phyloP scores from a whole-genome alignment of 768 basidiomycete species.

The Rhodotorula babjevae region DNA sequence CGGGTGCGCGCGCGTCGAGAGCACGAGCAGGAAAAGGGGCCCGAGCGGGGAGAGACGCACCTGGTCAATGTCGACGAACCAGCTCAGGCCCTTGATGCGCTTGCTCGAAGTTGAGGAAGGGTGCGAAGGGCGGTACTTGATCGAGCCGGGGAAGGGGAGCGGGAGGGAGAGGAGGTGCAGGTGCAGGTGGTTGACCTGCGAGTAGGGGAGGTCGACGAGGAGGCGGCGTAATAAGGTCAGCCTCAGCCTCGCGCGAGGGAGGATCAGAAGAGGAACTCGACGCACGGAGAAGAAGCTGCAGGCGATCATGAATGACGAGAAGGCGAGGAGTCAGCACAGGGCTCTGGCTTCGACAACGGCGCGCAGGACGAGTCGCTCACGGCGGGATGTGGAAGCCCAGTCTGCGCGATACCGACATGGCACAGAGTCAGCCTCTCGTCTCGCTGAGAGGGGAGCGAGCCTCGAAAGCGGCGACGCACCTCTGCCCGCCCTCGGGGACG shows the following conservation, averaged over 20 bases:
- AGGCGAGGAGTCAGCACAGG: too few relatives aligned
- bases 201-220: too few relatives aligned
- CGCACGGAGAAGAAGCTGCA: slow-evolving; percentile 36
- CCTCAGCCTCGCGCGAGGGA: too few relatives aligned
- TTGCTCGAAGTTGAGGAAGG: not conserved
- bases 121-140: slow-evolving; percentile 29
- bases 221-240: too few relatives aligned
- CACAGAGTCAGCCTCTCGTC: not conserved
- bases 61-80: slow-evolving; percentile 35
- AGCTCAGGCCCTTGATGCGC: slow-evolving; percentile 29
- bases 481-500: slow-evolving; percentile 1
- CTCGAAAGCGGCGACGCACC: slow-evolving; percentile 17
- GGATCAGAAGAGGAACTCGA: too few relatives aligned
- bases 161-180: slow-evolving; percentile 40
- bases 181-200: slow-evolving; percentile 25
- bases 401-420: not conserved
- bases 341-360: too few relatives aligned
- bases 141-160: slow-evolving; percentile 21
- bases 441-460: too few relatives aligned
- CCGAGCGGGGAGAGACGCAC: not conserved
- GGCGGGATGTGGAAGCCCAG: slow-evolving; percentile 39
- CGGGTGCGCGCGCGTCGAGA: not conserved
- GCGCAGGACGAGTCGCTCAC: not conserved
- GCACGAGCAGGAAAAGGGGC: not conserved
- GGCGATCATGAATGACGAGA: too few relatives aligned